phyloP scores from a whole-genome alignment of 2,329 filamentous ascomycete species.

The Ambrosiella xylebori region DNA sequence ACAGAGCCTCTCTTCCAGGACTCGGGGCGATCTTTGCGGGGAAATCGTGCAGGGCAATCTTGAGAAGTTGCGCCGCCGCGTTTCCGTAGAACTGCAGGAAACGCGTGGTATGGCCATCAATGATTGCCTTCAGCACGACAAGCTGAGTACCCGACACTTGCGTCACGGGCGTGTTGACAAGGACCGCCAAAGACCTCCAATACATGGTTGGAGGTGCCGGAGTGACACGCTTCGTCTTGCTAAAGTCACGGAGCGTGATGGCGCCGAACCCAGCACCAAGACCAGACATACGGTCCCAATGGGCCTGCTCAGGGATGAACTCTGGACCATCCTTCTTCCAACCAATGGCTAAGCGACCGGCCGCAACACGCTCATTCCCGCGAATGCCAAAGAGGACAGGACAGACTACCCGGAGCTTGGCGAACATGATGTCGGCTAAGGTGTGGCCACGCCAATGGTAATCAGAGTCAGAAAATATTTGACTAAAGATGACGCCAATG shows the following conservation, averaged over 20 bases:
- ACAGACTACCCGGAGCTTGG: conserved; percentile 66
- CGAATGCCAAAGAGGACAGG: conserved; percentile 74
- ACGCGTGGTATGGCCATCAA: conserved; percentile 54
- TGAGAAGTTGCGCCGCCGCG: conserved; percentile 53
- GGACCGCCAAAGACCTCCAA: conserved; percentile 61
- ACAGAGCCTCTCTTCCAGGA: conserved; percentile 33
- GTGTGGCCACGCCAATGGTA: conserved; percentile 50
- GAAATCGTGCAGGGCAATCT: conserved; percentile 56
- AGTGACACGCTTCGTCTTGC: conserved; percentile 47
- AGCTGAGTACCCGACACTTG: conserved; percentile 59
- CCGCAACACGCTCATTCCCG: conserved; percentile 55
- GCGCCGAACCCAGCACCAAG: conserved; percentile 72
- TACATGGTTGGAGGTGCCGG: conserved; percentile 66
- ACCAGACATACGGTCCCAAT: conserved; percentile 69
- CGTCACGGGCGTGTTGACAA: conserved; percentile 54
- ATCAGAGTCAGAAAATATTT: conserved; percentile 52
- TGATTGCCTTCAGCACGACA: conserved; percentile 52
- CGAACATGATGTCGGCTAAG: conserved; percentile 66
- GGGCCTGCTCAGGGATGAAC: conserved; percentile 52
- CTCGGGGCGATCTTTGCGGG: conserved; percentile 36
- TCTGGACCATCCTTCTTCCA: conserved; percentile 48
- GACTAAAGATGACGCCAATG: conserved; percentile 58
- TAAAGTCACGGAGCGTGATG: conserved; percentile 68
- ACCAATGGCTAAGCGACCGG: conserved; percentile 50
- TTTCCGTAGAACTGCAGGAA: conserved; percentile 71